phyloP scores from a whole-genome alignment of 202 grass and related monocot species.

The Eragrostis tef region DNA sequence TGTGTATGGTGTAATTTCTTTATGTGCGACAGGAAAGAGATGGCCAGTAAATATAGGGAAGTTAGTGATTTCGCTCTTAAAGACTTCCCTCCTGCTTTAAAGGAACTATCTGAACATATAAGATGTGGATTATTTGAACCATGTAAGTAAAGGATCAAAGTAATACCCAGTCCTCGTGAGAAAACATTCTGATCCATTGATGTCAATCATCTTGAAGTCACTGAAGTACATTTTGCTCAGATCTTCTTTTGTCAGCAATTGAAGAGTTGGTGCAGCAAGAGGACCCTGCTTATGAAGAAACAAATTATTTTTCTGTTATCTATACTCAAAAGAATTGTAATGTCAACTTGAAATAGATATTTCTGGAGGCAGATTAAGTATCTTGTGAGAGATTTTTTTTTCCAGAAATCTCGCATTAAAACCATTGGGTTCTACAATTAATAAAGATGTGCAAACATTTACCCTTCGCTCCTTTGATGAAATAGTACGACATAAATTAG shows the following conservation, averaged over 20 bases:
- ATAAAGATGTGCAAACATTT: background rate
- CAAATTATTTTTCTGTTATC: constrained; percentile 16
- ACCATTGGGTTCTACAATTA: background rate
- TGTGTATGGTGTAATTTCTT: background rate
- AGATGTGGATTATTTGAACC: background rate
- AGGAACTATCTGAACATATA: constrained; percentile 2
- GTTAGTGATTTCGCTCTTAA: background rate
- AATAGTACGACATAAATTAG: background rate
- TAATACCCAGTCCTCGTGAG: constrained; percentile 95
- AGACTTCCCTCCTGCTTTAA: background rate
- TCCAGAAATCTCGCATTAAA: background rate
- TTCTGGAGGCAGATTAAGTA: too few species aligned
- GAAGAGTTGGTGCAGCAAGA: constrained; percentile 84
- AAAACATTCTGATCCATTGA: constrained; percentile 79
- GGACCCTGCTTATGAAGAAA: constrained; percentile 65
- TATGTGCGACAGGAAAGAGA: background rate
- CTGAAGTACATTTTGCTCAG: constrained; percentile 97
- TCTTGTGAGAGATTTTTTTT: too few species aligned
- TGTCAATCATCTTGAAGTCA: constrained; percentile 86
- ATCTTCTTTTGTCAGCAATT: constrained; percentile 82
- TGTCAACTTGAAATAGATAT: background rate
- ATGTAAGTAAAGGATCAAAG: constrained; percentile 8
- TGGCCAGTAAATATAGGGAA: background rate
- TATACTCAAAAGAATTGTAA: background rate
- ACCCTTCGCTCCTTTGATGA: background rate